phyloP scores from a whole-genome alignment of 495 filamentous ascomycete species.

The Pseudoneurospora amorphoporcata region DNA sequence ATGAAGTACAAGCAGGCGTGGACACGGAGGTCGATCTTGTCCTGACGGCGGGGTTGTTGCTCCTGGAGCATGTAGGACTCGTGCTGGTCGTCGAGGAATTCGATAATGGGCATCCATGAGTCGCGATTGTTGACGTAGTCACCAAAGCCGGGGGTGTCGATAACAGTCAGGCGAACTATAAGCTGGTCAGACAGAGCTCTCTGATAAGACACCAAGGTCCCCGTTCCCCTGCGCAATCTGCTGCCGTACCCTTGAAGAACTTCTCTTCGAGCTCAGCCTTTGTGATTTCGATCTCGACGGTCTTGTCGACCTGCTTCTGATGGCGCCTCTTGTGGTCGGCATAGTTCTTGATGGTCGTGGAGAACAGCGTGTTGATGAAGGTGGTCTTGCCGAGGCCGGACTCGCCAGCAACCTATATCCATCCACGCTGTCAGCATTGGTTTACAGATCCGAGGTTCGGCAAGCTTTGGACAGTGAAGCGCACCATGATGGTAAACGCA shows the following conservation, averaged over 20 bases:
- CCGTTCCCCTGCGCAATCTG: conserved; percentile 2
- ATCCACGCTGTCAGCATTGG: conserved; percentile 21
- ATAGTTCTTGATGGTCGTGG: conserved; percentile 99
- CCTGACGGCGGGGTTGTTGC: conserved; percentile 91
- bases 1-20: conserved; percentile 99
- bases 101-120: conserved; percentile 99
- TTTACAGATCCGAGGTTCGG: not conserved
- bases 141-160: conserved; percentile 96
- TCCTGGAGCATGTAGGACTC: conserved; percentile 99
- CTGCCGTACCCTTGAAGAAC: conserved; percentile 89
- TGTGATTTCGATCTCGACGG: conserved; percentile 98
- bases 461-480: conserved; percentile 1
- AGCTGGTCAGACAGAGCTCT: conserved; percentile 9
- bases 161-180: conserved; percentile 91
- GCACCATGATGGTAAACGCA: conserved; percentile 98
- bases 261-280: conserved; percentile 99
- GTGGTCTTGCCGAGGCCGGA: conserved; percentile 98
- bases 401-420: conserved; percentile 84
- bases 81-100: conserved; percentile 99
- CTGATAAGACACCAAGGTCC: not conserved
- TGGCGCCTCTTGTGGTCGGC: conserved; percentile 97
- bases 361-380: conserved; percentile 99
- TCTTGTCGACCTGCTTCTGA: conserved; percentile 98
- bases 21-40: conserved; percentile 98
- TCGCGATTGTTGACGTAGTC: conserved; percentile 99